phyloP scores from a whole-genome alignment of 225 moss, liverwort and hornwort genomes.

The Straminergon stramineum region DNA sequence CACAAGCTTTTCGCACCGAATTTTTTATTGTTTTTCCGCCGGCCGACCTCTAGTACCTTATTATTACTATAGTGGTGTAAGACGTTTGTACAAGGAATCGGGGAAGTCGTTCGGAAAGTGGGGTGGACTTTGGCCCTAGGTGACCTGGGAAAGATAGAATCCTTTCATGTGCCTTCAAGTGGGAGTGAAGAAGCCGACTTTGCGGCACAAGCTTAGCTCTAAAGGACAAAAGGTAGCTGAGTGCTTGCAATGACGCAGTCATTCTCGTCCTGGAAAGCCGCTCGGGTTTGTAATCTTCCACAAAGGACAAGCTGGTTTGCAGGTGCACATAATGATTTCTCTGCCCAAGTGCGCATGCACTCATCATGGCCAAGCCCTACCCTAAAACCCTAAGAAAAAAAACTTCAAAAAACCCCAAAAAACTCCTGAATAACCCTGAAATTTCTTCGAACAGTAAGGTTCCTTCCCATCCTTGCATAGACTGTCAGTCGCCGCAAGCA shows the following conservation, averaged over 20 bases:
- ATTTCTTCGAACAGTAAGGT: not conserved
- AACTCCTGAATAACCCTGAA: too few relatives aligned
- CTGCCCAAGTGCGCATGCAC: not conserved
- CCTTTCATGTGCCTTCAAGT: not conserved
- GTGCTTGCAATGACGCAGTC: slow-evolving; percentile 17
- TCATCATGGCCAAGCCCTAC: not conserved
- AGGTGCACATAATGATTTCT: slow-evolving; percentile 10
- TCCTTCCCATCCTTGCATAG: not conserved
- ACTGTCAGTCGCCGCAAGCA: not conserved
- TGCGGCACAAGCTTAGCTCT: slow-evolving; percentile 4
- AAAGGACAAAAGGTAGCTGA: slow-evolving; percentile 5
- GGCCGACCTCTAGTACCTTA: not conserved
- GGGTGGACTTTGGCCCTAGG: slow-evolving; percentile 17
- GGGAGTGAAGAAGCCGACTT: slow-evolving; percentile 8
- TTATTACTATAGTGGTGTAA: not conserved
- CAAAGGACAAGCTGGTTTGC: not conserved
- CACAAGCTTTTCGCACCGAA: not conserved
- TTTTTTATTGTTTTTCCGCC: not conserved
- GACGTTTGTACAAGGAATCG: not conserved
- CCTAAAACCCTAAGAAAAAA: not conserved
- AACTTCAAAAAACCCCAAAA: too few relatives aligned
- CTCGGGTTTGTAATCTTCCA: not conserved
- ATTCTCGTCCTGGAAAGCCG: slow-evolving; percentile 7
- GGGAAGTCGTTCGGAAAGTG: slow-evolving; percentile 1
- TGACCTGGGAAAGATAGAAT: not conserved